A percentile compares a stretch with the other conserved stretches of the same genome.
phyloP scores from a whole-genome alignment of 169 alveolate genomes.

The Babesia ovis region DNA sequence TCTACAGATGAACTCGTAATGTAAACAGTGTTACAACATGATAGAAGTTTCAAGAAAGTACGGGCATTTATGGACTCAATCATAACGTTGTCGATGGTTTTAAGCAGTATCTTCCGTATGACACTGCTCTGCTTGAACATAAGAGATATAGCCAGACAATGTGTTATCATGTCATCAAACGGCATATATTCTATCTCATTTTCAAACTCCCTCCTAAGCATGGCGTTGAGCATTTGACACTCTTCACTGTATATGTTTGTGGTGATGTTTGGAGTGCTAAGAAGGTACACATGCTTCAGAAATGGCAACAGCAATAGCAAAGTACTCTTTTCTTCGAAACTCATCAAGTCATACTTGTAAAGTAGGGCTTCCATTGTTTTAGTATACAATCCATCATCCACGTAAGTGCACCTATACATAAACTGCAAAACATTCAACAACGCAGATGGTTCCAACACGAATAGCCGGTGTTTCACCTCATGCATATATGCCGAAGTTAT shows the following conservation, averaged over 20 bases:
- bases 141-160: slow-evolving; percentile 39
- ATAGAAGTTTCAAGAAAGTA: slow-evolving; percentile 29
- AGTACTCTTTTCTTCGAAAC: slow-evolving; percentile 32
- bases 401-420: slow-evolving; percentile 33
- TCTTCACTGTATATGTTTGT: slow-evolving; percentile 56
- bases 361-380: slow-evolving; percentile 30
- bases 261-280: slow-evolving; percentile 26
- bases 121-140: slow-evolving; percentile 32
- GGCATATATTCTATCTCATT: slow-evolving; percentile 16
- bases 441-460: slow-evolving; percentile 14
- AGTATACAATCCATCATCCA: slow-evolving; percentile 33
- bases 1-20: slow-evolving; percentile 24
- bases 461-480: slow-evolving; percentile 22
- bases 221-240: slow-evolving; percentile 48
- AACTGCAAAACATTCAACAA: slow-evolving; percentile 40
- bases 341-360: slow-evolving; percentile 35
- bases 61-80: slow-evolving; percentile 9
- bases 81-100: slow-evolving; percentile 4
- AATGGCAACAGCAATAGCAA: slow-evolving; percentile 30
- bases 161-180: slow-evolving; percentile 24
- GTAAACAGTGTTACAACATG: slow-evolving; percentile 32
- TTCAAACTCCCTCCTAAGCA: slow-evolving; percentile 46
- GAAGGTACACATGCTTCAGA: slow-evolving; percentile 37
- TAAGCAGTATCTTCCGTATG: slow-evolving; percentile 33
- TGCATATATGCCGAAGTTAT: slow-evolving; percentile 2